These are phyloP conservation scores for Xylariaceae sp. DNA, from an alignment of 2,329 filamentous ascomycete species.

Conservation along the genomic window DNA sequence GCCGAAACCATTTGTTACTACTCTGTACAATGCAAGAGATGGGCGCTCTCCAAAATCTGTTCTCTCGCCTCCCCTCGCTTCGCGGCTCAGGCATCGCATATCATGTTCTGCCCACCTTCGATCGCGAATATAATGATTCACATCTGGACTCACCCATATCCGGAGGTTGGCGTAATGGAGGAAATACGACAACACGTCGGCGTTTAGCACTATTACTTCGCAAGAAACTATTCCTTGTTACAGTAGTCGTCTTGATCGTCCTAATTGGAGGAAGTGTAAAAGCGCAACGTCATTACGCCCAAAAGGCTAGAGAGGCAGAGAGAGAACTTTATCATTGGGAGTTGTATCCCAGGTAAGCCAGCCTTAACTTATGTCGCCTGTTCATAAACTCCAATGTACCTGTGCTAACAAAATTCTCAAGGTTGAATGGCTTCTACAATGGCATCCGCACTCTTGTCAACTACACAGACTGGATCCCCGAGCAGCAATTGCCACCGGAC, in stretches of 20 bases:
- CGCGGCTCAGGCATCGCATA: constrained; percentile 29
- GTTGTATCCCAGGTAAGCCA: constrained; percentile 35
- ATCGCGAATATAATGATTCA: constrained; percentile 25
- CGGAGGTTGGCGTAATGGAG: constrained; percentile 29
- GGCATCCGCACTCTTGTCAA: constrained; percentile 39
- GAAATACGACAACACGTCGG: constrained; percentile 21
- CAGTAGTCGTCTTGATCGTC: constrained; percentile 29
- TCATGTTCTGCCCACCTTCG: constrained; percentile 34
- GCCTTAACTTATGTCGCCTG: too few species aligned
- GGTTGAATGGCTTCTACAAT: constrained; percentile 39
- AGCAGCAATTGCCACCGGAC: constrained; percentile 33
- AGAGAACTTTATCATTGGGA: constrained; percentile 38
- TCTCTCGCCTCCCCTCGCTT: constrained; percentile 7
- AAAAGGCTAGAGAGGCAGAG: constrained; percentile 13
- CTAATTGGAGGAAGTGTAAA: constrained; percentile 33
- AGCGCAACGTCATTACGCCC: constrained; percentile 27
- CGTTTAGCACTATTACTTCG: constrained; percentile 32
- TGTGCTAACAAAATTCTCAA: too few species aligned
- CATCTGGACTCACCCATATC: constrained; percentile 30
- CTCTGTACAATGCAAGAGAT: too few species aligned
- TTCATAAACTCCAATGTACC: too few species aligned
- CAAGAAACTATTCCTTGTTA: constrained; percentile 31
- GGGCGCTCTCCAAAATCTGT: constrained; percentile 1
- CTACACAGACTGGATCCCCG: constrained; percentile 39
- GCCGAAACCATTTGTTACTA: too few species aligned